Evolutionary conservation across 305 asterid genomes (phyloP), one percentile per base, ranked within the genome.

Genomic region (Fraxinus greggii): DNA sequence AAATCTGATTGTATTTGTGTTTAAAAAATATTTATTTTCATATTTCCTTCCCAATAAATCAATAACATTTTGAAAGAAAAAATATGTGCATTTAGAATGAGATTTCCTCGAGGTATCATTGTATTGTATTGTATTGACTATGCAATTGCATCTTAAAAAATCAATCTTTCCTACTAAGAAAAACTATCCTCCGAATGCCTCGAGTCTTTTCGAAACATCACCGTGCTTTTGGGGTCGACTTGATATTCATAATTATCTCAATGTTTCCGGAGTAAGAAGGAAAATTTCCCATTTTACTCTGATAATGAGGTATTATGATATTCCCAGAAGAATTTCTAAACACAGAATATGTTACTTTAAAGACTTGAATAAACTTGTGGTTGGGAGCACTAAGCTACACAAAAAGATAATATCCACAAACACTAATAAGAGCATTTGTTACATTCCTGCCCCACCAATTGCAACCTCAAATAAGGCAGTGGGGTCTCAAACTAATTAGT

Each of bases 341-440:
- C 51, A 40, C 51, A 40, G 17, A 40, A 40, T 10, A 10, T 40
- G 17, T 40, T 56, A 19, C 28, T 51, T 48, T 7, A 77, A 23
- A 35, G 26, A 4, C 28, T 13, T 21, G 17, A 48, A 70, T 73
- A 73, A 83, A 38, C 70, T 59, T 75, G 80, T 81, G 84, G 84
- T 19, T 81, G 42, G n/a, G 61, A 36, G 15, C 51, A 12, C 42
- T 9, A 76, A 74, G 42, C 54, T 35, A 78, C 9, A 48, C 32
- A 9, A 26, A 63, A 65, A 61, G 70, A 79, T 42, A 29, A n/a
- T 26, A 40, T n/a, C 80, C 63, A 73, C 51, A 63, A 7, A 61
- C 10, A 6, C 5, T 63, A 8, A 75, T 65, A 3, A 51, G 28
- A 79, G 59, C 72, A 59, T 36, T 74, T 56, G 75, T 32, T 79